Conservation (phyloP, 768 basidiomycete species). For the Suillus lakei region DNA sequence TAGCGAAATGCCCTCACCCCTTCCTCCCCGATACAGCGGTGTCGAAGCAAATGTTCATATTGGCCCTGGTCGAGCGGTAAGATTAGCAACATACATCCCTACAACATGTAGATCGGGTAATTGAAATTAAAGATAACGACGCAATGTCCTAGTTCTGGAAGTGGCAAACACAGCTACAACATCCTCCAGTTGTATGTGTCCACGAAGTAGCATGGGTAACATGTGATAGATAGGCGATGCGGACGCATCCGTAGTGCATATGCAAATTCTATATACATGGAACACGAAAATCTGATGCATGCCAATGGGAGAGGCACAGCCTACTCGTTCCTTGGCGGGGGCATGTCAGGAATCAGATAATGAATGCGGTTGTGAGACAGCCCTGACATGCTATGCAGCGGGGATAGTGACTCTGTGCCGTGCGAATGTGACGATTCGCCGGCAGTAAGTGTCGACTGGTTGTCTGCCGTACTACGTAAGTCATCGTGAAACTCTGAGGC, state of each 20-base stretch:
- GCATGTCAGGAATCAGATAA: constrained; percentile 66
- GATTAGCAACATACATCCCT: constrained; percentile 4
- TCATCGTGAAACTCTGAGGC: constrained; percentile 32
- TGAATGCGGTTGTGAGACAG: constrained; percentile 52
- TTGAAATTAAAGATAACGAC: constrained; percentile 21
- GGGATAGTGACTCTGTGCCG: constrained; percentile 15
- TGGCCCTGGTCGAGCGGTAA: neutral
- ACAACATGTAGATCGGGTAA: constrained; percentile 10
- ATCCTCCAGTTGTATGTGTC: neutral
- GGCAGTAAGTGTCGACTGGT: constrained; percentile 26
- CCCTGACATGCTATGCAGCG: constrained; percentile 16
- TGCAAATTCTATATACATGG: constrained; percentile 5
- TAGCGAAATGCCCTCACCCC: constrained; percentile 8
- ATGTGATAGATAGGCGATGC: constrained; percentile 8
- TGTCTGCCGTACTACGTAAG: constrained; percentile 15
- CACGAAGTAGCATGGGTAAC: neutral
- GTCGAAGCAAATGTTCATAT: neutral
- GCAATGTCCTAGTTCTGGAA: constrained; percentile 5
- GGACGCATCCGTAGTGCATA: neutral
- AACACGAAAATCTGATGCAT: neutral
- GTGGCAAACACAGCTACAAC: constrained; percentile 5
- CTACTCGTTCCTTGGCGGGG: constrained; percentile 38
- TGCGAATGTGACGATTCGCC: constrained; percentile 35
- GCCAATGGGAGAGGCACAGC: constrained; percentile 3
- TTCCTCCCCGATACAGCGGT: neutral